Conservation (phyloP, 345 rosid species). For the Hypericum perforatum region DNA sequence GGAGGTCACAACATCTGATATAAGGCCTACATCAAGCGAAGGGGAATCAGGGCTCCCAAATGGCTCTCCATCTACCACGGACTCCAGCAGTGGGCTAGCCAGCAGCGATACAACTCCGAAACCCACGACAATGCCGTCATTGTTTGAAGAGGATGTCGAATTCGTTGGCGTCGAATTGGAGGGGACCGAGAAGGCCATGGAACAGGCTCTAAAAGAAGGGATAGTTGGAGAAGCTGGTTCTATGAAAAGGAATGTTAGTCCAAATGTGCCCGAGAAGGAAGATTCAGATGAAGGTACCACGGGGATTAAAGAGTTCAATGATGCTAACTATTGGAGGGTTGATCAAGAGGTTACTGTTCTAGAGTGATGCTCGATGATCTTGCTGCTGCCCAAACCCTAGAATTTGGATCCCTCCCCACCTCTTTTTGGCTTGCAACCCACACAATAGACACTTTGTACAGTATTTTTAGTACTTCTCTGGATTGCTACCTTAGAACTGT, state of each 20-base stretch:
- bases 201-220: slow-evolving; percentile 44
- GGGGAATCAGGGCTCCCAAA: slow-evolving; percentile 43
- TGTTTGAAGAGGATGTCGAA: slow-evolving; percentile 96
- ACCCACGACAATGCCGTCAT: slow-evolving; percentile 40
- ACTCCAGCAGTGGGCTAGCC: slow-evolving; percentile 29
- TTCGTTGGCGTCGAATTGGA: slow-evolving; percentile 84
- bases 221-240: neutral
- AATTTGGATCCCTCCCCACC: too few relatives aligned
- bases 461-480: too few relatives aligned
- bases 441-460: too few relatives aligned
- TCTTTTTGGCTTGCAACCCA: too few relatives aligned
- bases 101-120: slow-evolving; percentile 28
- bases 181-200: slow-evolving; percentile 95
- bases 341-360: neutral
- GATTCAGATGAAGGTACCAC: neutral
- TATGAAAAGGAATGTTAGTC: neutral
- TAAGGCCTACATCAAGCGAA: slow-evolving; percentile 25
- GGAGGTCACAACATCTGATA: slow-evolving; percentile 25
- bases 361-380: neutral
- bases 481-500: too few relatives aligned
- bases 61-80: slow-evolving; percentile 36
- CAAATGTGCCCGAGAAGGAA: neutral
- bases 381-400: too few relatives aligned
- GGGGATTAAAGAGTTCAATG: neutral
- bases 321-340: neutral